phyloP scores from a whole-genome alignment of 2,329 filamentous ascomycete species.

The Botrytis fragariae region DNA sequence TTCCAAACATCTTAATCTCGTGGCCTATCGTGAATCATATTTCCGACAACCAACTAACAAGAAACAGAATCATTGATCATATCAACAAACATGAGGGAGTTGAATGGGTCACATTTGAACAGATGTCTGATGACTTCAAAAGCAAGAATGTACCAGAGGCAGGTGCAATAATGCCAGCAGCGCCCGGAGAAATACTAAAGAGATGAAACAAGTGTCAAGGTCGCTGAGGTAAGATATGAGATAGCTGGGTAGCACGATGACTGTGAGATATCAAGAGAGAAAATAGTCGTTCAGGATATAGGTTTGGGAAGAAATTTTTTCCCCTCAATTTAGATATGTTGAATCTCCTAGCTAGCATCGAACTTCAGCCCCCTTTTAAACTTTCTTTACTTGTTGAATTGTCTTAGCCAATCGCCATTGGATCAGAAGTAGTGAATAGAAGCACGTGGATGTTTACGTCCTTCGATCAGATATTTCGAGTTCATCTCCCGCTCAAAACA shows the following conservation, averaged over 20 bases:
- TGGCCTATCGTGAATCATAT: not conserved
- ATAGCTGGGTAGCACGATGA: not conserved
- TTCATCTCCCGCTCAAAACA: not conserved
- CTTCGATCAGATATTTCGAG: not conserved
- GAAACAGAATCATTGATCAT: slow-evolving; percentile 61
- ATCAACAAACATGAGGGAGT: slow-evolving; percentile 62
- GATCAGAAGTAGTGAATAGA: not conserved
- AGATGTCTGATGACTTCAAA: slow-evolving; percentile 74
- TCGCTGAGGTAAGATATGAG: not conserved
- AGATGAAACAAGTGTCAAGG: not conserved
- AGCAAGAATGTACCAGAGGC: slow-evolving; percentile 55
- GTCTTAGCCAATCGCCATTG: not conserved
- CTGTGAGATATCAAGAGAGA: not conserved
- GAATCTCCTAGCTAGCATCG: not conserved
- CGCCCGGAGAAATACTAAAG: slow-evolving; percentile 49
- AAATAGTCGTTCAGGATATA: not conserved
- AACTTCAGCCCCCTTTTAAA: not conserved
- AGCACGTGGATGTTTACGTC: not conserved
- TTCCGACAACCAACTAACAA: not conserved
- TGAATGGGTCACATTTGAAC: slow-evolving; percentile 67
- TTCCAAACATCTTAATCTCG: slow-evolving; percentile 43
- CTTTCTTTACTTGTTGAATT: not conserved
- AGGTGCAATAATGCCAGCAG: slow-evolving; percentile 61
- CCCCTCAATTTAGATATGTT: not conserved
- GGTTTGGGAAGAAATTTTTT: not conserved